Conservation (phyloP, 106 monocot species). For the Dendrobium huoshanense region DNA sequence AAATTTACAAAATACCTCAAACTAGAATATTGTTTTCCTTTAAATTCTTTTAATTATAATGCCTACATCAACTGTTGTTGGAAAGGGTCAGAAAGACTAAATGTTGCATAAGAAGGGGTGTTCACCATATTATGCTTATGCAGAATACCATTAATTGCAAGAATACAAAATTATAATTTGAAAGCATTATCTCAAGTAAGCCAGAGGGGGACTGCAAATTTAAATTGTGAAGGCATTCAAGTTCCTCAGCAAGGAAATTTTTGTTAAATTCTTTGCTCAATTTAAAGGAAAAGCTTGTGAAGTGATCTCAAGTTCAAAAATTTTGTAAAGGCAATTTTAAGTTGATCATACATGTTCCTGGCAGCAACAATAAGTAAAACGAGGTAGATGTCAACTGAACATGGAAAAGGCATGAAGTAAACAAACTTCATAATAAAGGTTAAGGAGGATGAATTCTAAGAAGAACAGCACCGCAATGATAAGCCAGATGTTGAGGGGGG, state of each 20-base stretch:
- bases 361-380: neutral
- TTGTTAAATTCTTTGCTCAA: too few species aligned
- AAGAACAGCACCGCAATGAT: constrained; percentile 62
- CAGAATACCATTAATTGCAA: neutral
- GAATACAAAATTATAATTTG: neutral
- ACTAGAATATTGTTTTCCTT: too few species aligned
- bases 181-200: neutral
- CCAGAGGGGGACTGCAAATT: neutral
- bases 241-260: neutral
- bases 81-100: neutral
- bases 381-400: neutral
- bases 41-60: too few species aligned
- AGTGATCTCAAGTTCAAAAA: too few species aligned
- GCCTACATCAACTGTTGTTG: neutral
- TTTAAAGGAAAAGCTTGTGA: too few species aligned
- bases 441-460: neutral
- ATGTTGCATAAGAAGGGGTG: neutral
- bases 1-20: too few species aligned
- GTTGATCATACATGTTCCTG: neutral
- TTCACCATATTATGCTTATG: neutral
- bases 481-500: constrained; percentile 93
- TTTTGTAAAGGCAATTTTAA: neutral
- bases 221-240: neutral
- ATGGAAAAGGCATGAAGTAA: neutral
- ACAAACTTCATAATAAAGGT: neutral